phyloP scores from a whole-genome alignment of 805 yeast genomes.

The Metschnikowia continentalis region DNA sequence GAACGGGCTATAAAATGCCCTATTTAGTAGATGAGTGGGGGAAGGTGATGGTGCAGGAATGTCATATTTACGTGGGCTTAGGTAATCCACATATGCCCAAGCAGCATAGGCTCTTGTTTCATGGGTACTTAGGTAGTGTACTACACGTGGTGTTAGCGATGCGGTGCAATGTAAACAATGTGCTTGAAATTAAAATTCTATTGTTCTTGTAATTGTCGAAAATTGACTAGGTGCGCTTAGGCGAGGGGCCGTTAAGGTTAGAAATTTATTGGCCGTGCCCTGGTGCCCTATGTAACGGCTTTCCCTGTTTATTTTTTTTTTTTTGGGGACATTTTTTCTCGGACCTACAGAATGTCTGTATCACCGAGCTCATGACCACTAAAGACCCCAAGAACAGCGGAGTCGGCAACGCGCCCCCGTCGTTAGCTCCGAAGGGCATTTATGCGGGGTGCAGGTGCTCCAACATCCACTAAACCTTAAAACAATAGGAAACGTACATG shows the following conservation, averaged over 20 bases:
- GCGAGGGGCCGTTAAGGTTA: neutral
- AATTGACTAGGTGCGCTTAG: neutral
- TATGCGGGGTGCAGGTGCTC: neutral
- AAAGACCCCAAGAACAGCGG: neutral
- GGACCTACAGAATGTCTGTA: neutral
- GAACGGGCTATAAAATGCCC: too few relatives aligned
- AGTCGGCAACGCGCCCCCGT: neutral
- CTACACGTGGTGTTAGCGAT: too few relatives aligned
- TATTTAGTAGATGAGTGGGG: too few relatives aligned
- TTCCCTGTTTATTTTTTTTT: neutral
- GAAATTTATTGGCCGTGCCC: neutral
- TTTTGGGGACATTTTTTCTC: neutral
- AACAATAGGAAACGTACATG: neutral
- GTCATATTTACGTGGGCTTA: too few relatives aligned
- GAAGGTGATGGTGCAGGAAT: too few relatives aligned
- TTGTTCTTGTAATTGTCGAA: neutral
- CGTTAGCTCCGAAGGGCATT: neutral
- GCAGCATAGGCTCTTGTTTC: too few relatives aligned
- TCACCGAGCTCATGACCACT: neutral
- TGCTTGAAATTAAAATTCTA: neutral
- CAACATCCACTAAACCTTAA: neutral
- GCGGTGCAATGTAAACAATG: too few relatives aligned
- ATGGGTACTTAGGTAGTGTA: too few relatives aligned
- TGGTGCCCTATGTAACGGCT: neutral
- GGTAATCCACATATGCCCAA: too few relatives aligned